Conservation (phyloP, 2,329 filamentous ascomycete species). For the Albifimbria verrucaria region DNA sequence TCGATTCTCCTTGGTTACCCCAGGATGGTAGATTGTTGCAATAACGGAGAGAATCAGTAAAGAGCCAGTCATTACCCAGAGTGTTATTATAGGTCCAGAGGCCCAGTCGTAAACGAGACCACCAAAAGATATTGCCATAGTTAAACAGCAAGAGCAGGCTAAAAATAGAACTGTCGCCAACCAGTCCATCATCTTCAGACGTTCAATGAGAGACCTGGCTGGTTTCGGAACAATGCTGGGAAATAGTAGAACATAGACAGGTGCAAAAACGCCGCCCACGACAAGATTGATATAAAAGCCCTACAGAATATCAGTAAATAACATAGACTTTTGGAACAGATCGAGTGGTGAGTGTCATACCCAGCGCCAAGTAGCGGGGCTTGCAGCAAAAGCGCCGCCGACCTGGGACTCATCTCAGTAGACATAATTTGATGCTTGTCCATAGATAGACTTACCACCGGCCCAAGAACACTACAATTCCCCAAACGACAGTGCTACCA, state of each 20-base stretch:
- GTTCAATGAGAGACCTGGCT: constrained; percentile 15
- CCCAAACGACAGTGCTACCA: constrained; percentile 26
- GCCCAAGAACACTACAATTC: constrained; percentile 37
- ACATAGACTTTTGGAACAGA: neutral
- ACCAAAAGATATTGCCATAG: constrained; percentile 45
- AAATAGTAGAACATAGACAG: constrained; percentile 19
- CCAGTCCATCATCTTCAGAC: constrained; percentile 36
- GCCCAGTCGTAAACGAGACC: constrained; percentile 43
- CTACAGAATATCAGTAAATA: constrained; percentile 1
- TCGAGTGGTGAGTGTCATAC: neutral
- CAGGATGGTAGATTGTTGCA: constrained; percentile 34
- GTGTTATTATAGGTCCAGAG: constrained; percentile 35
- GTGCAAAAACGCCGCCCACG: constrained; percentile 31
- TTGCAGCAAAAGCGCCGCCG: constrained; percentile 36
- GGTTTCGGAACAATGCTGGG: constrained; percentile 11
- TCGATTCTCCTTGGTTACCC: constrained; percentile 27
- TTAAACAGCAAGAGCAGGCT: constrained; percentile 32
- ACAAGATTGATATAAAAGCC: constrained; percentile 52
- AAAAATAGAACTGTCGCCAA: constrained; percentile 36
- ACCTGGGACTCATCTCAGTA: constrained; percentile 1
- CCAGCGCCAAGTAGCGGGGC: constrained; percentile 34
- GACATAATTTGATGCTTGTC: neutral
- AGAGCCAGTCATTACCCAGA: constrained; percentile 38
- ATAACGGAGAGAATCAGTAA: constrained; percentile 36
- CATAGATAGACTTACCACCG: constrained; percentile 23